Evolutionary conservation across 192 early-diverging fungal species (phyloP).

Genomic region (Geosiphon pyriformis): DNA sequence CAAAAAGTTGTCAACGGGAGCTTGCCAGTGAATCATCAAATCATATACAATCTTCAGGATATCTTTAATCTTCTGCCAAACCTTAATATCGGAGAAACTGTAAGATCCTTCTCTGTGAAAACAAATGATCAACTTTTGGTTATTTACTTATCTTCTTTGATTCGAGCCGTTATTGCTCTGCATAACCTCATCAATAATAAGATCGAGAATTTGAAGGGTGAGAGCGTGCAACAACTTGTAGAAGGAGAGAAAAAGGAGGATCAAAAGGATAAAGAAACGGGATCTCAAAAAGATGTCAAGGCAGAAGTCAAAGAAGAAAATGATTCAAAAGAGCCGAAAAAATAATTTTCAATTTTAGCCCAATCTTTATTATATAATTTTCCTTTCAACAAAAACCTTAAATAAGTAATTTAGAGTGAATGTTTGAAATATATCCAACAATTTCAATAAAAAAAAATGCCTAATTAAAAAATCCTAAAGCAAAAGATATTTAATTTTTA

Average conservation of each 20-base stretch:
- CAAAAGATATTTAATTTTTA: too few relatives aligned
- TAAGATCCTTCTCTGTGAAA: constrained; percentile 80
- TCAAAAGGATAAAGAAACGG: constrained; percentile 23
- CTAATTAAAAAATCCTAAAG: too few relatives aligned
- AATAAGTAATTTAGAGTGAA: too few relatives aligned
- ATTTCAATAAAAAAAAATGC: too few relatives aligned
- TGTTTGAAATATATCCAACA: too few relatives aligned
- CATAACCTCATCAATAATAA: constrained; percentile 99
- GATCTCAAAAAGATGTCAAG: constrained; percentile 13
- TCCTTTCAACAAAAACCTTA: too few relatives aligned
- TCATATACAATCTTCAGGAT: constrained; percentile 97
- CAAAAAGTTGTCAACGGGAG: constrained; percentile 79
- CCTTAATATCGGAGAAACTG: constrained; percentile 71
- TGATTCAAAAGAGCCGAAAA: not conserved
- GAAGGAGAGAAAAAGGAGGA: constrained; percentile 37
- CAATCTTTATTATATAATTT: too few relatives aligned
- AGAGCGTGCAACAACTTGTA: constrained; percentile 34
- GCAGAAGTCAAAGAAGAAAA: constrained; percentile 18
- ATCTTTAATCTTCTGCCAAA: constrained; percentile 98
- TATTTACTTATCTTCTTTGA: constrained; percentile 87
- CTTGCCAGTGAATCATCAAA: constrained; percentile 93
- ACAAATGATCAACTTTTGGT: constrained; percentile 96
- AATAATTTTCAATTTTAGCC: too few relatives aligned
- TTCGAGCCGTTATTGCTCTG: constrained; percentile 92
- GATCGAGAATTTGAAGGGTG: constrained; percentile 76